phyloP scores from a whole-genome alignment of 2,329 filamentous ascomycete genomes.

The Ceratocystis smalleyi region DNA sequence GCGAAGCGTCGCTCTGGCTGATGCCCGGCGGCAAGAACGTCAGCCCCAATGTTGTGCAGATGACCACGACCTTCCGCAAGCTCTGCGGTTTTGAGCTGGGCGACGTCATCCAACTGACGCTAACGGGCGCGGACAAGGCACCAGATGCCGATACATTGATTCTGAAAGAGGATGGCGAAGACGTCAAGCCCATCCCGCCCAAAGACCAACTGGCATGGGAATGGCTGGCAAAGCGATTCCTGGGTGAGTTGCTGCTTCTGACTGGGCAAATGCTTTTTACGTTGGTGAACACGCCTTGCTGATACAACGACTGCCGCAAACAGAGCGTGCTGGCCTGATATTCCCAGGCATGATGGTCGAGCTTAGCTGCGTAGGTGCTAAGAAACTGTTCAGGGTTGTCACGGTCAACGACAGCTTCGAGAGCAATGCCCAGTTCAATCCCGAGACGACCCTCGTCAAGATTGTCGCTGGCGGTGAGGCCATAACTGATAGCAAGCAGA shows the following conservation, averaged over 20 bases:
- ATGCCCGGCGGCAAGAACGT: conserved; percentile 41
- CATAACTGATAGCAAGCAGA: conserved; percentile 17
- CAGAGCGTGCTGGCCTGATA: conserved; percentile 50
- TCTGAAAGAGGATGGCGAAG: conserved; percentile 39
- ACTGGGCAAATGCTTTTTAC: no score
- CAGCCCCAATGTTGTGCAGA: conserved; percentile 51
- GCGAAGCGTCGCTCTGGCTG: conserved; percentile 36
- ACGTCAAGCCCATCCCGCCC: conserved; percentile 19
- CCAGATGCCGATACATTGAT: conserved; percentile 42
- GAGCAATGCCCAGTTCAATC: conserved; percentile 24
- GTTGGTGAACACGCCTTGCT: background rate
- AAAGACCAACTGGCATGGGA: conserved; percentile 26
- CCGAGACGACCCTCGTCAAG: conserved; percentile 26
- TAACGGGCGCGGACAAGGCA: conserved; percentile 35
- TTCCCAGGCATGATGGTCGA: conserved; percentile 58
- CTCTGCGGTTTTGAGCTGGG: conserved; percentile 57
- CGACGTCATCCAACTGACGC: conserved; percentile 45
- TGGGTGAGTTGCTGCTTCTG: conserved; percentile 21
- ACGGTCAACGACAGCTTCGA: conserved; percentile 13
- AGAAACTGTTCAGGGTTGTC: conserved; percentile 19
- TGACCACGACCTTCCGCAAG: conserved; percentile 58
- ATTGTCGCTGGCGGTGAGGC: conserved; percentile 24
- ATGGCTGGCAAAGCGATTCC: conserved; percentile 23
- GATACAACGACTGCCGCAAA: background rate
- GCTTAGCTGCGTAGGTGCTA: conserved; percentile 27